phyloP scores from a whole-genome alignment of 768 basidiomycete genomes.

The Amanita fuliginea region DNA sequence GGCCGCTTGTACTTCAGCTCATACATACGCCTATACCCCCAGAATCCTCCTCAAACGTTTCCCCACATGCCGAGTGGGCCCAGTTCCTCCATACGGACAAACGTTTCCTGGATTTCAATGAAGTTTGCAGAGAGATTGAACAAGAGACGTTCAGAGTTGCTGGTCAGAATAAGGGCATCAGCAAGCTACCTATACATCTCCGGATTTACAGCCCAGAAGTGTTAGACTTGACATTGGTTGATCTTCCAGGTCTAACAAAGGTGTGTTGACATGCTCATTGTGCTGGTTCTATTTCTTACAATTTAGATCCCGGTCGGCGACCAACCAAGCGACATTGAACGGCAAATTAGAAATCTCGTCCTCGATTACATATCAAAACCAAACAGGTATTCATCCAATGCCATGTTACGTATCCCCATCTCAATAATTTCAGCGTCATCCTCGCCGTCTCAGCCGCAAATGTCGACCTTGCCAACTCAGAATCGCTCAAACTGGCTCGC shows the following conservation, averaged over 20 bases:
- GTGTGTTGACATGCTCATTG: constrained; percentile 20
- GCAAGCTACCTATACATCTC: constrained; percentile 90
- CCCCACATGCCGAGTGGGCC: constrained; percentile 75
- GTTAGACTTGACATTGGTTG: constrained; percentile 90
- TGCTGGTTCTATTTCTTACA: not conserved
- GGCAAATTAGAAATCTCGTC: constrained; percentile 92
- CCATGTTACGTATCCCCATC: not conserved
- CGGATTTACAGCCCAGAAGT: constrained; percentile 95
- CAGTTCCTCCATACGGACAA: constrained; percentile 97
- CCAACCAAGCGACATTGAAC: constrained; percentile 96
- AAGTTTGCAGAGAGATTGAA: constrained; percentile 94
- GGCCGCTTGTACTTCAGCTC: constrained; percentile 92
- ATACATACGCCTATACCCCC: constrained; percentile 75
- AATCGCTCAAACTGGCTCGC: constrained; percentile 93
- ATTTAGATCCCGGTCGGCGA: constrained; percentile 86
- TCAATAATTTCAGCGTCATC: constrained; percentile 55
- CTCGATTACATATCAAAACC: constrained; percentile 94
- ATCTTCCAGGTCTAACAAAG: constrained; percentile 95
- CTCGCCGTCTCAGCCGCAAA: constrained; percentile 96
- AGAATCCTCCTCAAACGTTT: constrained; percentile 30
- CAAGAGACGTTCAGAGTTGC: constrained; percentile 96
- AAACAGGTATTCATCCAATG: constrained; percentile 55
- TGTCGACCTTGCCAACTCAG: constrained; percentile 97
- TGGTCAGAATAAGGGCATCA: constrained; percentile 97
- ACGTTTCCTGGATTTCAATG: constrained; percentile 91